phyloP scores from a whole-genome alignment of 2,329 filamentous ascomycete genomes.

The Colletotrichum gigasporum region DNA sequence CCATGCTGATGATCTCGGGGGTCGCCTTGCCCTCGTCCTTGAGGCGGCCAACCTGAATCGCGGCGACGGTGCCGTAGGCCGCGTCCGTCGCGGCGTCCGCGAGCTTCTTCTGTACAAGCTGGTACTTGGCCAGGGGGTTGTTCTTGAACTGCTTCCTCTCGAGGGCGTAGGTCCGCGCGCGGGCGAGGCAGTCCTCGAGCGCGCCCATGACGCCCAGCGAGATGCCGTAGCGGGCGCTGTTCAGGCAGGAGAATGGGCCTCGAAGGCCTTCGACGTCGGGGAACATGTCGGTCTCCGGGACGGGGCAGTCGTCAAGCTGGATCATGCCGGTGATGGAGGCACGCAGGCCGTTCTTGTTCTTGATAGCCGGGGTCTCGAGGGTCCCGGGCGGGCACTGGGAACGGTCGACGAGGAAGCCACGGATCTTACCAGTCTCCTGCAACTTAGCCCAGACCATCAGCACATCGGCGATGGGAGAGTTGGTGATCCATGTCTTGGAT shows the following conservation, averaged over 20 bases:
- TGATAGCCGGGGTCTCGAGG: slow-evolving; percentile 89
- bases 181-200: slow-evolving; percentile 87
- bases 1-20: slow-evolving; percentile 96
- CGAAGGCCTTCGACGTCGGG: slow-evolving; percentile 85
- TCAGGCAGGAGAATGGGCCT: slow-evolving; percentile 93
- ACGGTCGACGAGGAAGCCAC: slow-evolving; percentile 90
- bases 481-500: slow-evolving; percentile 95
- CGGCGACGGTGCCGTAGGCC: slow-evolving; percentile 88
- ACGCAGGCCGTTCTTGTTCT: slow-evolving; percentile 93
- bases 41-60: slow-evolving; percentile 88
- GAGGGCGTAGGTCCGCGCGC: slow-evolving; percentile 86
- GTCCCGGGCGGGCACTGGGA: slow-evolving; percentile 86
- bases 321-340: slow-evolving; percentile 99
- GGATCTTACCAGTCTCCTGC: slow-evolving; percentile 90
- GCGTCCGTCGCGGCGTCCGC: slow-evolving; percentile 92
- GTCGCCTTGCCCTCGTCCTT: slow-evolving; percentile 90
- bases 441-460: slow-evolving; percentile 93
- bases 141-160: slow-evolving; percentile 96
- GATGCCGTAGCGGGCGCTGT: slow-evolving; percentile 93
- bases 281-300: slow-evolving; percentile 93
- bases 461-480: slow-evolving; percentile 88
- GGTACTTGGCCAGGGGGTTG: slow-evolving; percentile 94
- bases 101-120: slow-evolving; percentile 97
- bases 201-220: slow-evolving; percentile 94
- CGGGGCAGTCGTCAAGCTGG: slow-evolving; percentile 89